Evolutionary conservation across 495 filamentous ascomycete genomes (phyloP), one percentile per base, ranked within the genome.

Genomic region (Rostrohypoxylon terebratum): DNA sequence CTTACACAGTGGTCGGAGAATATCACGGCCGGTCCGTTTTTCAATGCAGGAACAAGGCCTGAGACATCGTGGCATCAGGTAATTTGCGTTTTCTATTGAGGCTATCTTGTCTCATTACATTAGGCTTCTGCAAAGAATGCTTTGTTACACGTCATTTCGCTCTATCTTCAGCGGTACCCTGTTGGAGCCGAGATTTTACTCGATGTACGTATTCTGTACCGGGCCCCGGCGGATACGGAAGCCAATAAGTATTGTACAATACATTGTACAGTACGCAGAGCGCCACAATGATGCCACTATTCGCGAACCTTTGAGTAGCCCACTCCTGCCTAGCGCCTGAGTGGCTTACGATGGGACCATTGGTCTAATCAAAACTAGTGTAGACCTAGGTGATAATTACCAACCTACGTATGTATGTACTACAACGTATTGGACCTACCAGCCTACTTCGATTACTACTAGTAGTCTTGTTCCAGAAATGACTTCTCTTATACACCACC

Each of bases 11-110:
- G 18, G 59, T 61, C 68, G 72, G 72, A 68, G 63, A 72, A 75
- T 68, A 63, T 64, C 36, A 62, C 31, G 33, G 59, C 36, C 47
- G n/a, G 68, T 68, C 59, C 50, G 51, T 62, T 53, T 53, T 71
- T 67, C 63, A 71, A 75, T 68, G 68, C 72, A 75, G 63, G 68
- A 68, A 75, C 68, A 72, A 63, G 68, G 68, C 50, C 63, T 68
- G 64, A 71, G 59, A 61, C 72, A 75, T 71, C 23, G 59, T 68
- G 40, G 68, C 71, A 71, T 68, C 63, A 75, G 55, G 64, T 66
- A 71, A 75, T 65, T 65, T 74, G 31, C 71, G 62, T 53, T 16
- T 59, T 53, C 57, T 63, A 59, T 63, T 68, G 48, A 61, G 60
- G 65, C 61, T 73, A 69, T 69, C 71, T 51, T 63, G 38, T 40